phyloP scores from a whole-genome alignment of 208 protist genomes.

The Trypanosoma platydactyli region DNA sequence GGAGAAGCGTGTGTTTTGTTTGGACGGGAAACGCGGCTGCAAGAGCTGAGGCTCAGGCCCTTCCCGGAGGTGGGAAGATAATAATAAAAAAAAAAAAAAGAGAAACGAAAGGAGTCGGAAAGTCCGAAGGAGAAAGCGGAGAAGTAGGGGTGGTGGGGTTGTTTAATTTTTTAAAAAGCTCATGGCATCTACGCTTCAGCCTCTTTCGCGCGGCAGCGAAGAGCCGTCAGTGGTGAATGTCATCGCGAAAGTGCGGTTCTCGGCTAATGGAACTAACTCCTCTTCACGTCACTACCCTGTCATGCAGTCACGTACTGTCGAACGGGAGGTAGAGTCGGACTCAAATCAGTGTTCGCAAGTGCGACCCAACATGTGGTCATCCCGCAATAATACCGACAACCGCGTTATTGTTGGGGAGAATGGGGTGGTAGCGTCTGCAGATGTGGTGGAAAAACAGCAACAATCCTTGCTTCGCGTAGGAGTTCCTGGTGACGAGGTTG shows the following conservation, averaged over 20 bases:
- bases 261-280: background rate
- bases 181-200: constrained; percentile 7
- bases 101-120: background rate
- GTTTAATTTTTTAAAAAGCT: too few relatives aligned
- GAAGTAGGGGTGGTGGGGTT: too few relatives aligned
- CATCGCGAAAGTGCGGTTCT: constrained; percentile 17
- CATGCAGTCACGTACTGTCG: too few relatives aligned
- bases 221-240: constrained; percentile 12
- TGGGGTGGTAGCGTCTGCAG: background rate
- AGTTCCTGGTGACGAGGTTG: background rate
- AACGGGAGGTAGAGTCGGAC: too few relatives aligned
- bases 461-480: constrained; percentile 1
- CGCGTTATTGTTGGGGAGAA: background rate
- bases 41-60: too few relatives aligned
- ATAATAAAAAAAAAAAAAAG: background rate
- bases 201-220: background rate
- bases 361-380: background rate
- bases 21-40: too few relatives aligned
- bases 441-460: background rate
- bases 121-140: too few relatives aligned
- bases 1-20: too few relatives aligned
- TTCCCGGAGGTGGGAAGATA: background rate
- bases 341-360: background rate
- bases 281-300: too few relatives aligned
- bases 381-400: background rate